Base-by-base conservation (phyloP, 352 stramenopile genomes). In the Halophytophthora batemanensis region DNA sequence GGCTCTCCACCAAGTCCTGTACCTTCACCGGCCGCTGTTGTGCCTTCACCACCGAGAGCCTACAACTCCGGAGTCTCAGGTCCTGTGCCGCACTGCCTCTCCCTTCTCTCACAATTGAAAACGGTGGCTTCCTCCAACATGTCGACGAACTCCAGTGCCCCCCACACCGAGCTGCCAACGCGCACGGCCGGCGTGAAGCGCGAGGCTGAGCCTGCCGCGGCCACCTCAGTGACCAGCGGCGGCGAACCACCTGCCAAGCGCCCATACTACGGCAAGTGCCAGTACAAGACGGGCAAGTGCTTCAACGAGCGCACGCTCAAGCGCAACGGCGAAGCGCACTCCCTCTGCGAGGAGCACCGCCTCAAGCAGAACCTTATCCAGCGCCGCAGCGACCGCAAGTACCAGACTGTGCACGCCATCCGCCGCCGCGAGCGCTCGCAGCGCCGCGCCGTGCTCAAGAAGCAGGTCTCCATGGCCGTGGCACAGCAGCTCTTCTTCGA, bases 231-330 rank as follows among this genome's bases (percentile, higher is more conserved):
- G 25, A 8, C 25, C 25, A 31, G 25, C 28, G 51, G 35, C 19
- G 58, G 23, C 17, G 56, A 63, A 21, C 35, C 54, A 8, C 13
- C 42, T 0, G 15, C 38, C 13, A 61, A 57, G 36, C 71, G 77
- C 0, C 43, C 61, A 37, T 88, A 87, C 64, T 75, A 75, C 22
- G 80, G 80, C 61, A 93, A 91, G 57, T 94, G 81, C 56, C 75
- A 90, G 63, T 94, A 94, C 74, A 90, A 94, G 57, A 91, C 83
- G 22, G 79, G 83, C 64, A 94, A 94, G 57, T 94, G 83, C 62
- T 88, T 87, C 53, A 94, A 94, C 42, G 81, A 92, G 55, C 81
- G 83, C 50, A 87, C 83, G 19, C 67, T 89, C 58, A 92, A 92
- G 72, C 79, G 79, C 63, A 92, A 91, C 35, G 83, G 83, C 37